Evolutionary conservation across 2,329 filamentous ascomycete genomes (phyloP).

Genomic region (Alternaria metachromatica): DNA sequence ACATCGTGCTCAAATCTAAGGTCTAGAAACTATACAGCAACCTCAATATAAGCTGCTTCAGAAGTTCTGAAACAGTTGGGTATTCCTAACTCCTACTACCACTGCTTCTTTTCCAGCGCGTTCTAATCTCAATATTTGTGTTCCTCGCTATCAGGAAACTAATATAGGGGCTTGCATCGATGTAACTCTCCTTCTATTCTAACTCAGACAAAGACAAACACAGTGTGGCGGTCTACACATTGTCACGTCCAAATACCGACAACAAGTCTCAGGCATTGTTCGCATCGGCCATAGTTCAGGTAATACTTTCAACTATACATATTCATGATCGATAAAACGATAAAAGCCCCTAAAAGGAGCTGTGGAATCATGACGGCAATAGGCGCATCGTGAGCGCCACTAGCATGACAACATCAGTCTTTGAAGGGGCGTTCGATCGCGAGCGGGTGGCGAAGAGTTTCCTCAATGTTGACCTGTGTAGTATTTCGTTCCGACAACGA

Average conservation of each 20-base stretch:
- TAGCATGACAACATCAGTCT: background rate
- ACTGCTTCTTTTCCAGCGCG: no score
- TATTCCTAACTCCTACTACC: background rate
- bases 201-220: background rate
- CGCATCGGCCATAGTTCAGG: background rate
- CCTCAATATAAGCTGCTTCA: background rate
- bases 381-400: background rate
- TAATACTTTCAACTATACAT: background rate
- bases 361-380: background rate
- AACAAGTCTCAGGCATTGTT: background rate
- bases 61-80: background rate
- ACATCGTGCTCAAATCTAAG: no score
- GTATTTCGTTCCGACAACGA: background rate
- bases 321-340: background rate
- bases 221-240: background rate
- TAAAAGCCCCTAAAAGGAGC: background rate
- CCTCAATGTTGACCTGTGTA: background rate
- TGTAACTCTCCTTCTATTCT: background rate
- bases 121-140: no score
- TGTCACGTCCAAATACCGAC: background rate
- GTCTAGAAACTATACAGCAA: background rate
- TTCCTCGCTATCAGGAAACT: background rate
- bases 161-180: background rate
- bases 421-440: background rate
- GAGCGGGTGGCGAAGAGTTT: background rate